Evolutionary conservation across 306 rosid species (phyloP).

Genomic region (Sphenostylis stenocarpa): DNA sequence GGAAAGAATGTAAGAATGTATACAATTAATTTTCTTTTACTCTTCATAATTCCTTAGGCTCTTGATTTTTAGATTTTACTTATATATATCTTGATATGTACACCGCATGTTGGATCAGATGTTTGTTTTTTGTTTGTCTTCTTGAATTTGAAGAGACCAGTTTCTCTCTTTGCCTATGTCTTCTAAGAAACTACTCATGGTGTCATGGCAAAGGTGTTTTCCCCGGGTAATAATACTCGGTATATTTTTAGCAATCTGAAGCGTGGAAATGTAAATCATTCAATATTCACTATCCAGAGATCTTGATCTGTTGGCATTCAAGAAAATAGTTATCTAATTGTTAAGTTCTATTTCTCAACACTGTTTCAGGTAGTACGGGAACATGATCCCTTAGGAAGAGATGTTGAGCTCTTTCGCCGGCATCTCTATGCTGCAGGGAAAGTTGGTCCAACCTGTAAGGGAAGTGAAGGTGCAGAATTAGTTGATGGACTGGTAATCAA

Average conservation of each 20-base stretch:
- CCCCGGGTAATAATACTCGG: background rate
- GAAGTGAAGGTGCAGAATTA: constrained; percentile 68
- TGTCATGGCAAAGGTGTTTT: background rate
- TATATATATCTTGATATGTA: background rate
- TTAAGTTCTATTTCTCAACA: constrained; percentile 9
- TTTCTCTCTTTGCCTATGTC: background rate
- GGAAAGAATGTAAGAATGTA: background rate
- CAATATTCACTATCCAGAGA: background rate
- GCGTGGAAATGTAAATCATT: background rate
- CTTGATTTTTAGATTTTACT: background rate
- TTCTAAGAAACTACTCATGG: background rate
- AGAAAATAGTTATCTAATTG: background rate
- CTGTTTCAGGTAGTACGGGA: constrained; percentile 77
- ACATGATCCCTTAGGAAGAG: constrained; percentile 86
- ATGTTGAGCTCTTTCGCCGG: constrained; percentile 79
- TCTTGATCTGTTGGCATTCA: background rate
- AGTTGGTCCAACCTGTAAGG: constrained; percentile 63
- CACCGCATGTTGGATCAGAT: background rate
- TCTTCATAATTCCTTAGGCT: background rate
- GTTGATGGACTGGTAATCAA: constrained; percentile 72
- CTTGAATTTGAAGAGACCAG: background rate
- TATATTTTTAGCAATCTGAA: background rate
- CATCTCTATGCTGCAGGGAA: constrained; percentile 55
- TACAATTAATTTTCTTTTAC: background rate
- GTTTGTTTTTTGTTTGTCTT: background rate